Conservation (phyloP, 2,329 filamentous ascomycete species). For the Arthrocladium fulminans region DNA sequence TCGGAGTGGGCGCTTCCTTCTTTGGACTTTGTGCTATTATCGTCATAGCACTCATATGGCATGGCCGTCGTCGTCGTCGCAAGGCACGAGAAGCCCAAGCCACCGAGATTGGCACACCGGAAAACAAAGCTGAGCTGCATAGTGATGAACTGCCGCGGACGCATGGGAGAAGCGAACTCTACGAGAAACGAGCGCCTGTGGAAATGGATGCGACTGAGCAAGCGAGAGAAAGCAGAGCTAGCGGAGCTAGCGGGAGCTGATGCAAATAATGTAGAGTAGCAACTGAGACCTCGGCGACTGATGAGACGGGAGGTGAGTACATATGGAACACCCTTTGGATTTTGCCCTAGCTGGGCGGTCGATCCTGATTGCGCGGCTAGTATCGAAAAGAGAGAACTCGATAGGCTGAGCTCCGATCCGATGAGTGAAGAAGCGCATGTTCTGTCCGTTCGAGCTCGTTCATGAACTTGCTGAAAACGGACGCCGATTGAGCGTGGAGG, state of each 20-base stretch:
- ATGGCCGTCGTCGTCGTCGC: not conserved
- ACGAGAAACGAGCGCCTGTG: not conserved
- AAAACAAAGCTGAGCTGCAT: not conserved
- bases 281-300: not conserved
- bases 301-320: too few species aligned
- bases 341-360: too few species aligned
- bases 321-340: too few species aligned
- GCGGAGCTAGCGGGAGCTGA: not conserved
- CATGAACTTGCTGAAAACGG: too few species aligned
- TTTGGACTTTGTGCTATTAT: not conserved
- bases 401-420: too few species aligned
- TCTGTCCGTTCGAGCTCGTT: too few species aligned
- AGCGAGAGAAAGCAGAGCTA: not conserved
- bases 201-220: slow-evolving; percentile 2
- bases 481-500: too few species aligned
- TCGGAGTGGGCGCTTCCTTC: not conserved
- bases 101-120: not conserved
- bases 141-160: not conserved
- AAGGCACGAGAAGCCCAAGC: not conserved
- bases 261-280: not conserved
- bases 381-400: too few species aligned
- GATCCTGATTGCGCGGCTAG: too few species aligned
- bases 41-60: not conserved
- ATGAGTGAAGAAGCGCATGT: too few species aligned
- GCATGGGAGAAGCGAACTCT: not conserved